A percentile compares a stretch with the other conserved stretches of the same genome.
These are phyloP conservation scores for Carex scoparia DNA, from an alignment of 176 grass and related monocot species.

Conservation along the genomic window DNA sequence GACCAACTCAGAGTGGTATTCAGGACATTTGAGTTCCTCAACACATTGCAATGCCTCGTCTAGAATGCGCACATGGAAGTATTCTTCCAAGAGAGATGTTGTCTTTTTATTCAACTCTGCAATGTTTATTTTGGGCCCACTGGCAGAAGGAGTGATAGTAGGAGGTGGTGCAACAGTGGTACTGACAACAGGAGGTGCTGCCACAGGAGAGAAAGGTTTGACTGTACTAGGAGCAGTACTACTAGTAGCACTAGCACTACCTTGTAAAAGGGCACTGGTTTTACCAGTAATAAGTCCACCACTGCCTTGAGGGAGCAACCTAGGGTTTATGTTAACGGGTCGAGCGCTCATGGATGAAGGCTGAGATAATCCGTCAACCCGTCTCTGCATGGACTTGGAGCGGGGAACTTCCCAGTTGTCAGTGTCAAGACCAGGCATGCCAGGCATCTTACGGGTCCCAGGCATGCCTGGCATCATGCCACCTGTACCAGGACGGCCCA, in stretches of 20 bases:
- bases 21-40: conserved; percentile 73
- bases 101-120: conserved; percentile 73
- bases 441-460: conserved; percentile 91
- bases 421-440: conserved; percentile 83
- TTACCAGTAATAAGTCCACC: conserved; percentile 58
- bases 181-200: conserved; percentile 28
- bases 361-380: conserved; percentile 30
- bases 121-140: conserved; percentile 29
- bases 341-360: conserved; percentile 31
- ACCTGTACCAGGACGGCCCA: conserved; percentile 56
- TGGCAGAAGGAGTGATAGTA: conserved; percentile 16
- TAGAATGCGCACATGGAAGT: conserved; percentile 66
- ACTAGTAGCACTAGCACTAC: conserved; percentile 31
- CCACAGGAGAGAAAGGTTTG: conserved; percentile 30
- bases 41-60: conserved; percentile 93
- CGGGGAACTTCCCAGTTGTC: conserved; percentile 95
- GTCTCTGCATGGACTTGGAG: conserved; percentile 75
- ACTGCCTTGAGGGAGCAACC: conserved; percentile 74
- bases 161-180: conserved; percentile 25
- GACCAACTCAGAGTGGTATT: conserved; percentile 74
- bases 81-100: conserved; percentile 84
- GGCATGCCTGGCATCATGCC: conserved; percentile 99
- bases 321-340: conserved; percentile 47
- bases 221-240: conserved; percentile 33
- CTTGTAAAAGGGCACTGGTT: conserved; percentile 58